Percentiles rank a stretch among this genome's conserved stretches.
These are phyloP conservation scores for Penicillium daleae DNA, from an alignment of 495 filamentous ascomycete species.

Conservation along the genomic window DNA sequence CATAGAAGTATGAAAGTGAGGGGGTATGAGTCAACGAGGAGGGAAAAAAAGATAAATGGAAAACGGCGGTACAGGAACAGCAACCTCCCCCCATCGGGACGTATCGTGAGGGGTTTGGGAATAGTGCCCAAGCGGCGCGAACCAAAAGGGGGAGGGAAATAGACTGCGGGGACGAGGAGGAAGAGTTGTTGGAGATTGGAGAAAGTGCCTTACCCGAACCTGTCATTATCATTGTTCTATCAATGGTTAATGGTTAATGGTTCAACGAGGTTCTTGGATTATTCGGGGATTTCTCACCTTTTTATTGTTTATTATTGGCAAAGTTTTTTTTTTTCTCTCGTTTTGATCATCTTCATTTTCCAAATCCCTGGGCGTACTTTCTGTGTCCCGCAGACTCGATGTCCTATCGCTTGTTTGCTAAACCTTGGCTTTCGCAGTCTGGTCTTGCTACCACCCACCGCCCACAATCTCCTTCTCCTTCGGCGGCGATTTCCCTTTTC, in stretches of 20 bases:
- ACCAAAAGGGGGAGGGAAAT: not conserved
- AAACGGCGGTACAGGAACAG: not conserved
- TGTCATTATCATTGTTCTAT: not conserved
- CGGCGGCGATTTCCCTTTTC: not conserved
- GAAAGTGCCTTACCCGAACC: not conserved
- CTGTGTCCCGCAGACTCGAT: not conserved
- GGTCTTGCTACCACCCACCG: too few species aligned
- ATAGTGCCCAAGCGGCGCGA: not conserved
- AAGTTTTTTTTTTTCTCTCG: not conserved
- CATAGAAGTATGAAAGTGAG: not conserved
- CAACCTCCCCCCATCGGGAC: not conserved
- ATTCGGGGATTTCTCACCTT: not conserved
- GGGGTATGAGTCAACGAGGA: not conserved
- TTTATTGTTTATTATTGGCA: not conserved
- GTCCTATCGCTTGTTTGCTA: not conserved
- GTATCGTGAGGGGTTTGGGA: not conserved
- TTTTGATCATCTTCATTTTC: not conserved
- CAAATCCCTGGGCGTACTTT: not conserved
- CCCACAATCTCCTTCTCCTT: too few species aligned
- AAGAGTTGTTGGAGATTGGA: not conserved
- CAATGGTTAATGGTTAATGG: too few species aligned
- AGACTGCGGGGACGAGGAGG: slow-evolving; percentile 4
- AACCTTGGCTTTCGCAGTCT: not conserved
- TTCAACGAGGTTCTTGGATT: not conserved
- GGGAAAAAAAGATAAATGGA: slow-evolving; percentile 4